Percentiles rank a stretch among this genome's conserved stretches.
Conservation (phyloP, 2,329 filamentous ascomycete species). For the Colletotrichum tropicicola region DNA sequence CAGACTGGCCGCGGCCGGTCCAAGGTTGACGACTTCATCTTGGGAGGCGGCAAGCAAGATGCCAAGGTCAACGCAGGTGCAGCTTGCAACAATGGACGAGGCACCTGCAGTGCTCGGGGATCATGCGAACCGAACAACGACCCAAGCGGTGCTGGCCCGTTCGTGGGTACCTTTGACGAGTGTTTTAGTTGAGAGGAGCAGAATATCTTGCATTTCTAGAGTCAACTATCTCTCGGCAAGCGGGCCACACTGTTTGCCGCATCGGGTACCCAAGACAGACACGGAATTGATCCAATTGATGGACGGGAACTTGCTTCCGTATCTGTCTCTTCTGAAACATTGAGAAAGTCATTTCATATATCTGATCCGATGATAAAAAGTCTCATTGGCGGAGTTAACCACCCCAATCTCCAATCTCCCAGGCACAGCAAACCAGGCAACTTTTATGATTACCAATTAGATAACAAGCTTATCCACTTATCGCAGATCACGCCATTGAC, state of each 20-base stretch:
- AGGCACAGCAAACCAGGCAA: not conserved
- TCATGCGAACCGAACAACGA: constrained; percentile 1
- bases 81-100: not conserved
- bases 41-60: not conserved
- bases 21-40: not conserved
- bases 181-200: not conserved
- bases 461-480: not conserved
- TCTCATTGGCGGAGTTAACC: not conserved
- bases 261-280: not conserved
- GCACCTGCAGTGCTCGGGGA: not conserved
- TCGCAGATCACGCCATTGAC: not conserved
- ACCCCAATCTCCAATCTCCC: not conserved
- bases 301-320: no score
- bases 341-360: no score
- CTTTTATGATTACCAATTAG: not conserved
- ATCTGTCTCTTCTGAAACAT: no score
- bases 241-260: not conserved
- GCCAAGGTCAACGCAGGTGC: not conserved
- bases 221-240: no score
- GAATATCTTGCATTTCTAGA: not conserved
- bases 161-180: not conserved
- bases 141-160: not conserved
- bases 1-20: not conserved
- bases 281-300: no score
- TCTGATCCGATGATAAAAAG: no score